Evolutionary conservation across 75 land plant genomes (phyloP), one percentile per base, ranked within the genome.

Genomic region (Azolla pinnata): DNA sequence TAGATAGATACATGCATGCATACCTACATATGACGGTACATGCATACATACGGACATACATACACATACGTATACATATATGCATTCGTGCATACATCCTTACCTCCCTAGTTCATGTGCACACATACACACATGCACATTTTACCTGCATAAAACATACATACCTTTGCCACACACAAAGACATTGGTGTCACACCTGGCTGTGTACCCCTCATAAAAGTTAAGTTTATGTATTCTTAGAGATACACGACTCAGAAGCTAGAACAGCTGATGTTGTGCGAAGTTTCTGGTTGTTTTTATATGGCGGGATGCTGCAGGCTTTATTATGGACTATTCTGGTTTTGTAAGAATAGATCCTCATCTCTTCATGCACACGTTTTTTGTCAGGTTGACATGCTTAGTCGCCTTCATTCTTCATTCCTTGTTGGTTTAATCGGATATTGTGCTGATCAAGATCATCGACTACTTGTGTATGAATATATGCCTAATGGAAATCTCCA

Each of bases 401-500:
- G 78, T 56, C 60, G 76, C 31, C 78, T 86, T 0, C 80, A 50
- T 20, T 86, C 87, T 17, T 79, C 81, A 19, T 78, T 80, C 60
- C 60, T 86, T 64, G 63, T 86, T 51, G 75, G 56, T 18, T 49
- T 86, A 74, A 44, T 86, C 51, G 90, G 90, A 0, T 83, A 83
- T 54, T 86, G 90, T 52, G 75, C 87, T 21, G 90, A 83, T 44
- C 49, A 58, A 14, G 67, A 61, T 42, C 82, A 78, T 53, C 74
- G 79, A 29, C 59, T 88, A 49, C 68, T 88, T 42, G 90, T 88
- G 14, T 88, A 85, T 65, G 85, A 85, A 58, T 80, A 66, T 77
- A 85, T 88, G 95, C 70, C 79, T 0, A 88, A 88, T 68, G 90
- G 95, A 38, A 81, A 79, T 34, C 75, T 85, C 28, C 90, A 86